These are phyloP conservation scores for Ophiostoma australiae DNA, from an alignment of 2,329 filamentous ascomycete genomes.

Conservation along the genomic window DNA sequence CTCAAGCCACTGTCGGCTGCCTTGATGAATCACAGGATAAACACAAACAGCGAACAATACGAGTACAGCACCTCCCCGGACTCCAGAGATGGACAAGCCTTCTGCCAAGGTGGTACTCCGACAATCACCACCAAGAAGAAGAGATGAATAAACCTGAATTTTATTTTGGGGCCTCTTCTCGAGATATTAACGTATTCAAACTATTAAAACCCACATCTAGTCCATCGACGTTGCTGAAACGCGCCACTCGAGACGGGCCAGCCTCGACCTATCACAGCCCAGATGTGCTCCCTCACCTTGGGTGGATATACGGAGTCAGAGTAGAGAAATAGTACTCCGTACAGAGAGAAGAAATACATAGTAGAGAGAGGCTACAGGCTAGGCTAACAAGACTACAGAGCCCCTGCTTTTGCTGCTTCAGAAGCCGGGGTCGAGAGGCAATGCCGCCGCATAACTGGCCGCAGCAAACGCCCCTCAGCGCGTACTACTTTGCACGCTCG, in stretches of 20 bases:
- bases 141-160: no score
- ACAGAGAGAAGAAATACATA: neutral
- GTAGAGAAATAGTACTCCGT: no score
- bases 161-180: no score
- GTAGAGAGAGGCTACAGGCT: neutral
- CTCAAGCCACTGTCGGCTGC: neutral
- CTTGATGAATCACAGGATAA: neutral
- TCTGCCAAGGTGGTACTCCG: neutral
- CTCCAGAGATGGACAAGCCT: neutral
- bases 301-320: neutral
- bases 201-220: no score
- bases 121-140: neutral
- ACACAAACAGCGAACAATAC: neutral
- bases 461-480: slow-evolving; percentile 15
- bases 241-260: neutral
- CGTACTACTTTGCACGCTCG: neutral
- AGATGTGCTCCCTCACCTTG: neutral
- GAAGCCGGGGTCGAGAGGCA: slow-evolving; percentile 13
- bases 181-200: no score
- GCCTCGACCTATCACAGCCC: neutral
- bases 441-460: slow-evolving; percentile 24
- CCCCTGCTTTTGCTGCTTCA: slow-evolving; percentile 3
- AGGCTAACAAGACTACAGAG: neutral
- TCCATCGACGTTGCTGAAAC: neutral
- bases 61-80: neutral